Percentiles rank a stretch among this genome's conserved stretches.
Evolutionary conservation across 1,284 basidiomycete species (phyloP).

Genomic region (Moniliella sp.): DNA sequence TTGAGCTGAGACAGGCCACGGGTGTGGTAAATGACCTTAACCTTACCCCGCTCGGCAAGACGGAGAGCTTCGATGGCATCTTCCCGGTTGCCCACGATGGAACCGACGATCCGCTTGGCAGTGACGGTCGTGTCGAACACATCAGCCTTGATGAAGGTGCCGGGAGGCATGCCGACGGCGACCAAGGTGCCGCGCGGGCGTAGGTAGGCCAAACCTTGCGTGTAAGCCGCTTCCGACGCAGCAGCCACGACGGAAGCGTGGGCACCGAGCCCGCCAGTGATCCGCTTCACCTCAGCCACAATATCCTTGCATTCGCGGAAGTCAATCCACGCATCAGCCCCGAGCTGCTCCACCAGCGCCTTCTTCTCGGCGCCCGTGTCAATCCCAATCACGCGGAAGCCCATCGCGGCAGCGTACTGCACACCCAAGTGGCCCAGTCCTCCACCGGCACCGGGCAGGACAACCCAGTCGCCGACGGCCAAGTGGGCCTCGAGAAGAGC

Average conservation of each 20-base stretch:
- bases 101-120: conserved; percentile 49
- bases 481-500: conserved; percentile 52
- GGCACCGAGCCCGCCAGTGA: conserved; percentile 49
- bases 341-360: conserved; percentile 47
- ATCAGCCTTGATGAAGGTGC: conserved; percentile 44
- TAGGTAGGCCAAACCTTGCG: conserved; percentile 43
- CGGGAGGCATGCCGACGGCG: conserved; percentile 51
- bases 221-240: conserved; percentile 42
- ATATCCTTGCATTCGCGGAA: conserved; percentile 46
- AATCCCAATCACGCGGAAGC: conserved; percentile 54
- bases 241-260: conserved; percentile 41
- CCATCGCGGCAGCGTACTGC: conserved; percentile 21
- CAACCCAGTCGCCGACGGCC: conserved; percentile 56
- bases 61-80: conserved; percentile 40
- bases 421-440: conserved; percentile 38
- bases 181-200: conserved; percentile 50
- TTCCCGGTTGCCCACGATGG: conserved; percentile 45
- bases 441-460: conserved; percentile 53
- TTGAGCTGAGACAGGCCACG: no score
- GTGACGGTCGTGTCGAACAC: conserved; percentile 46
- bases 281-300: conserved; percentile 40
- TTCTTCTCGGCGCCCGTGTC: conserved; percentile 58
- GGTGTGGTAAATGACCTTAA: conserved; percentile 24
- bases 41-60: conserved; percentile 48
- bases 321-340: conserved; percentile 60